phyloP scores from a whole-genome alignment of 257 asterid genomes.

The Petunia secreta region DNA sequence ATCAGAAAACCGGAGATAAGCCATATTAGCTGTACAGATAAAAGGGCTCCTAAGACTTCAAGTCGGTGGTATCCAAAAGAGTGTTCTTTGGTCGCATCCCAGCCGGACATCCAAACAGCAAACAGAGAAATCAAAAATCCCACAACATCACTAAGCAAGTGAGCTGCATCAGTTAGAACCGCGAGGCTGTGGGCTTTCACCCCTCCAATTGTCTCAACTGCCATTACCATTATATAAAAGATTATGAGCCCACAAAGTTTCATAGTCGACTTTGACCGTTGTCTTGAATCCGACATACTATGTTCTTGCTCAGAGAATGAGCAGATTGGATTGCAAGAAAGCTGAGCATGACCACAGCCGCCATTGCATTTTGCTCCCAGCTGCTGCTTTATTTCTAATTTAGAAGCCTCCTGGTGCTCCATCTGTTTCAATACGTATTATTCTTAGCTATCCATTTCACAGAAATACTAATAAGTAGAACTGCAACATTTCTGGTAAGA shows the following conservation, averaged over 20 bases:
- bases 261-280: constrained; percentile 57
- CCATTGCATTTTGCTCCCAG: constrained; percentile 35
- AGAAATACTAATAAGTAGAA: background rate
- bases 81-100: constrained; percentile 65
- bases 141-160: constrained; percentile 65
- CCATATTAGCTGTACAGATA: constrained; percentile 83
- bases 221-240: constrained; percentile 59
- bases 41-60: constrained; percentile 81
- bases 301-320: constrained; percentile 60
- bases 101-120: constrained; percentile 68
- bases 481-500: background rate
- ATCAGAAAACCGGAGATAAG: constrained; percentile 56
- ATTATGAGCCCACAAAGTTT: constrained; percentile 67
- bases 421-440: constrained; percentile 42
- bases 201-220: constrained; percentile 74
- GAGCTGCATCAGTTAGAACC: constrained; percentile 78
- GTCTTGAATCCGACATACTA: constrained; percentile 42
- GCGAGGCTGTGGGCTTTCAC: constrained; percentile 79
- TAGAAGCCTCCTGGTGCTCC: constrained; percentile 43
- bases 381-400: constrained; percentile 35
- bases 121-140: constrained; percentile 73
- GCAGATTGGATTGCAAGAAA: constrained; percentile 61
- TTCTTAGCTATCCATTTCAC: background rate
- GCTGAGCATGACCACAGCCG: constrained; percentile 30
- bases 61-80: constrained; percentile 77